These are phyloP conservation scores for Aspergillus sclerotioniger DNA, from an alignment of 495 filamentous ascomycete genomes.

Conservation along the genomic window DNA sequence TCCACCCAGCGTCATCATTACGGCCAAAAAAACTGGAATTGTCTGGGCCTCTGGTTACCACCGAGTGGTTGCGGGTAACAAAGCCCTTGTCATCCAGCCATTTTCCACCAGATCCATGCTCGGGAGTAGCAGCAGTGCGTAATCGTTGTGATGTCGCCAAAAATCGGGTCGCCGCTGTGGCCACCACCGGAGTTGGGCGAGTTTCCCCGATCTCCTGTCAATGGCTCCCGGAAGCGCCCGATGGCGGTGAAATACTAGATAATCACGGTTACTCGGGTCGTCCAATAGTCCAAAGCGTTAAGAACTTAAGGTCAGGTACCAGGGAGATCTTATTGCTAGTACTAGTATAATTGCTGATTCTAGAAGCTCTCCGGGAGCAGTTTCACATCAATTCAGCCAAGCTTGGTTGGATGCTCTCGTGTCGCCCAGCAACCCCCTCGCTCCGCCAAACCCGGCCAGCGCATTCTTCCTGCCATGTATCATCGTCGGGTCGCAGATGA, in stretches of 20 bases:
- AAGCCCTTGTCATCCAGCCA: background rate
- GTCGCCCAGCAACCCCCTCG: background rate
- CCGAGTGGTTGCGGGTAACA: background rate
- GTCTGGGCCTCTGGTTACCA: background rate
- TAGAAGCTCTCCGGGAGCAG: background rate
- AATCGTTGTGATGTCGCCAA: background rate
- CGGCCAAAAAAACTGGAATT: background rate
- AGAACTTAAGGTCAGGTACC: background rate
- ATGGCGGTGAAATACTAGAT: background rate
- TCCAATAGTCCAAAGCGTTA: background rate
- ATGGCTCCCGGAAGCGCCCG: slow-evolving; percentile 15
- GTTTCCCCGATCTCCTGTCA: slow-evolving; percentile 18
- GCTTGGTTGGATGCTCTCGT: background rate
- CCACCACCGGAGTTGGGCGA: slow-evolving; percentile 8
- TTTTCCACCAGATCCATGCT: background rate
- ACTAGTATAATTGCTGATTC: background rate
- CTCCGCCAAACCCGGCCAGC: background rate
- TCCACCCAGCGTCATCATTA: slow-evolving; percentile 3
- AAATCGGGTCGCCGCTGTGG: background rate
- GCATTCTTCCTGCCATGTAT: background rate
- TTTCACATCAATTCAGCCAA: background rate
- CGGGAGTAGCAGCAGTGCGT: background rate
- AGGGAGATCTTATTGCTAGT: background rate
- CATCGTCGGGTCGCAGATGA: background rate
- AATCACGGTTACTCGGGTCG: background rate